A percentile compares a stretch with the other conserved stretches of the same genome.
Evolutionary conservation across 148 eudicot genomes (phyloP).

Genomic region (Chenopodium formosanum): DNA sequence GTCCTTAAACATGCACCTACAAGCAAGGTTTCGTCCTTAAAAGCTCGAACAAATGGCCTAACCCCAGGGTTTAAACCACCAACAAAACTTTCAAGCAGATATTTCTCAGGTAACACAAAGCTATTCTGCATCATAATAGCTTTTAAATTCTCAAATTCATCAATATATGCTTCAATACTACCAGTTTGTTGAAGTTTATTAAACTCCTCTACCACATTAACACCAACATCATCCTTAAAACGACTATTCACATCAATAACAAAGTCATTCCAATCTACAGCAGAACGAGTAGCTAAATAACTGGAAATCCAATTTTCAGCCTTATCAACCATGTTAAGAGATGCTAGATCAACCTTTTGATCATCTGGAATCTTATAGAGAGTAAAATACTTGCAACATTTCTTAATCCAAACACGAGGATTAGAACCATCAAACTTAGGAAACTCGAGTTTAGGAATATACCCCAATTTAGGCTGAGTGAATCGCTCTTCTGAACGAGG

Average conservation of each 20-base stretch:
- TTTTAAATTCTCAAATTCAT: too few species aligned
- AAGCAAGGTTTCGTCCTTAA: too few species aligned
- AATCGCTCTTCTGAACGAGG: too few species aligned
- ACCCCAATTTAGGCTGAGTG: not conserved
- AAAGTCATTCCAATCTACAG: slow-evolving; percentile 3
- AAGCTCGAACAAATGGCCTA: too few species aligned
- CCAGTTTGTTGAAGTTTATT: not conserved
- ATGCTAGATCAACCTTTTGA: not conserved
- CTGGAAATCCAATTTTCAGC: not conserved
- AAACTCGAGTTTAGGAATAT: not conserved
- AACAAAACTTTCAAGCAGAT: too few species aligned
- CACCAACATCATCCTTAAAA: not conserved
- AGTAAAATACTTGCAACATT: not conserved
- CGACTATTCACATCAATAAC: not conserved
- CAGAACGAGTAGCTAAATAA: too few species aligned
- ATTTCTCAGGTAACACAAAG: too few species aligned
- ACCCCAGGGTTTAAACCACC: too few species aligned
- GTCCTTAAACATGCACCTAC: too few species aligned
- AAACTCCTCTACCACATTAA: not conserved
- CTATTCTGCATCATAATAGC: too few species aligned
- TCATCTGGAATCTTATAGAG: not conserved
- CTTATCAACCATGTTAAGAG: not conserved
- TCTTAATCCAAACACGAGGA: not conserved
- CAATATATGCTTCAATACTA: not conserved
- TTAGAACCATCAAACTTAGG: not conserved